Conservation (phyloP, 371 early-diverging fungal species). For the Mucor ambiguus region DNA sequence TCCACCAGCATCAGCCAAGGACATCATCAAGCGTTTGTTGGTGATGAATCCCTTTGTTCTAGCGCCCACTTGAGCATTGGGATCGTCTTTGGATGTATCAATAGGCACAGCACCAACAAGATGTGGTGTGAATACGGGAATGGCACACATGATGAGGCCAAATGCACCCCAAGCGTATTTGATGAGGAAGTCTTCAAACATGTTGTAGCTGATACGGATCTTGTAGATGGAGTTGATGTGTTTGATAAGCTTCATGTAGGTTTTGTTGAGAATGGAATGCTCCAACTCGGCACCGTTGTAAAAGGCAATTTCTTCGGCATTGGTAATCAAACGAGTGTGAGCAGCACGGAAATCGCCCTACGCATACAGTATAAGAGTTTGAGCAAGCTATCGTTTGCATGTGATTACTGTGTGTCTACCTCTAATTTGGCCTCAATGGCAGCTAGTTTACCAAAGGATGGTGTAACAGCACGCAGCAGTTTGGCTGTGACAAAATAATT, state of each 20-base stretch:
- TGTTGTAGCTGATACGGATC: constrained; percentile 81
- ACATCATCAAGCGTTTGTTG: constrained; percentile 82
- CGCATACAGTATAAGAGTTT: background rate
- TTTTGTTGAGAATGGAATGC: constrained; percentile 68
- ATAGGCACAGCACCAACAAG: constrained; percentile 29
- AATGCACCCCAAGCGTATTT: constrained; percentile 78
- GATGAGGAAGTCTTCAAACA: constrained; percentile 92
- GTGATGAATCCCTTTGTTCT: constrained; percentile 90
- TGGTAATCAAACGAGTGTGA: constrained; percentile 84
- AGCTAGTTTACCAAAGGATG: constrained; percentile 85
- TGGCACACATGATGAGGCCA: constrained; percentile 73
- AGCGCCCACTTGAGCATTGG: constrained; percentile 56
- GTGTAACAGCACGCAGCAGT: constrained; percentile 75
- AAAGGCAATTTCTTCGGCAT: constrained; percentile 90
- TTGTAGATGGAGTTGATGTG: constrained; percentile 84
- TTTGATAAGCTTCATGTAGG: constrained; percentile 69
- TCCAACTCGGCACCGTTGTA: constrained; percentile 81
- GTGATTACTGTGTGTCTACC: constrained; percentile 22
- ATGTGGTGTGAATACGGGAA: constrained; percentile 83
- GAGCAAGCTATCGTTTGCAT: background rate
- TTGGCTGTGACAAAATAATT: constrained; percentile 75
- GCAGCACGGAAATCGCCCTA: constrained; percentile 86
- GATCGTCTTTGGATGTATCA: constrained; percentile 16
- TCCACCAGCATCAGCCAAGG: constrained; percentile 89
- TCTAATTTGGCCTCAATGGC: constrained; percentile 85